phyloP scores from a whole-genome alignment of 768 basidiomycete species.

The Pleurotus pulmonarius region DNA sequence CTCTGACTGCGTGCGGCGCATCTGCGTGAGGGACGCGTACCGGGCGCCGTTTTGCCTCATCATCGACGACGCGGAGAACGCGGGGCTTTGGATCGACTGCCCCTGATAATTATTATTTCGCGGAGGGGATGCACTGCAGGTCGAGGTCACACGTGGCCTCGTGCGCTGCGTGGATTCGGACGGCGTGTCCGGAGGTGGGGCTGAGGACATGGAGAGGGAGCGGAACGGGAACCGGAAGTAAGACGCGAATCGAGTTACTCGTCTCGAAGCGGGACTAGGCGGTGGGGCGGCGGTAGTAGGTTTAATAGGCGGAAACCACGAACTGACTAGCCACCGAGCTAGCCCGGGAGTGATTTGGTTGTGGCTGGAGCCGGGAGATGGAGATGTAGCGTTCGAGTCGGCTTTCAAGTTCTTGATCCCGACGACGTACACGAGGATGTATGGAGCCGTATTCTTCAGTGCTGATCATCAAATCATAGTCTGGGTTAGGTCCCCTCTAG shows the following conservation, averaged over 20 bases:
- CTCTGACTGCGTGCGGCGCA: slow-evolving; percentile 5
- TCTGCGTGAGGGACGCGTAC: not conserved
- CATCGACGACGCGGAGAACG: not conserved
- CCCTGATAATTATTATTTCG: too few relatives aligned
- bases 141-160: too few relatives aligned
- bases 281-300: slow-evolving; percentile 3
- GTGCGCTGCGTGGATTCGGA: too few relatives aligned
- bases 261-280: not conserved
- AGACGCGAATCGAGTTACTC: not conserved
- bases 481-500: too few relatives aligned
- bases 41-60: not conserved
- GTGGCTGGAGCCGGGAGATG: too few relatives aligned
- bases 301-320: slow-evolving; percentile 5
- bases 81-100: too few relatives aligned
- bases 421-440: slow-evolving; percentile 5
- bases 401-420: not conserved
- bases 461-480: not conserved
- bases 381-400: not conserved
- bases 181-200: not conserved
- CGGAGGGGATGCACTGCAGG: too few relatives aligned
- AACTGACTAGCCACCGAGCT: not conserved
- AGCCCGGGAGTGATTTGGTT: not conserved
- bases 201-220: not conserved
- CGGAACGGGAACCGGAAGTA: slow-evolving; percentile 2
- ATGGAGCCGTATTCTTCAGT: not conserved